A percentile compares a stretch with the other conserved stretches of the same genome.
Evolutionary conservation across 768 basidiomycete genomes (phyloP).

Genomic region (Suillus decipiens): DNA sequence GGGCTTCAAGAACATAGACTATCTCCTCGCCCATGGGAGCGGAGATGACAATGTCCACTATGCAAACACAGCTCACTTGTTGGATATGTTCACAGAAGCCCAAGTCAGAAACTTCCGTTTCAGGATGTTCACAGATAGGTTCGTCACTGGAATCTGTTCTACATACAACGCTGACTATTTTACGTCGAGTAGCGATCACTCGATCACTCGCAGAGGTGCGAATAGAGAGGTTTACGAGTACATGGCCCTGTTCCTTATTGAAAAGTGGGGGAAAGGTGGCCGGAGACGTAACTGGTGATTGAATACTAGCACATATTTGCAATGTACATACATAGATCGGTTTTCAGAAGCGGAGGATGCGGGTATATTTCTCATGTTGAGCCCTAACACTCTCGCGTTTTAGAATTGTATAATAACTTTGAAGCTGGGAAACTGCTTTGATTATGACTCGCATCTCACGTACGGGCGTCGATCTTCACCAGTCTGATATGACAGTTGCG

Average conservation of each 20-base stretch:
- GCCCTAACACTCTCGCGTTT: not conserved
- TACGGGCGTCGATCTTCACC: not conserved
- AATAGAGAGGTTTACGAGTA: conserved; percentile 85
- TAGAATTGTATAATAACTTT: not conserved
- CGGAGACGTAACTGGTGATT: conserved; percentile 60
- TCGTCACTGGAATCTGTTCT: conserved; percentile 23
- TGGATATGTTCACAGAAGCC: conserved; percentile 89
- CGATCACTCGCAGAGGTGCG: conserved; percentile 72
- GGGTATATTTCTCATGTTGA: not conserved
- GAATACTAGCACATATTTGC: not conserved
- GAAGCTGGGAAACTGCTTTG: not conserved
- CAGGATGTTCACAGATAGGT: conserved; percentile 98
- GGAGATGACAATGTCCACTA: conserved; percentile 98
- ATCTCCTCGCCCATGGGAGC: conserved; percentile 87
- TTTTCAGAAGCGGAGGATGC: not conserved
- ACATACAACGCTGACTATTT: conserved; percentile 14
- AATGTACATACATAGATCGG: not conserved
- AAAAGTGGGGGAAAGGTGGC: conserved; percentile 92
- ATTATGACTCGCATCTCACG: not conserved
- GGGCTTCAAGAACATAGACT: conserved; percentile 81
- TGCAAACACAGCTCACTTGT: conserved; percentile 84
- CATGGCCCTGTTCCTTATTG: conserved; percentile 79
- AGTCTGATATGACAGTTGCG: not conserved
- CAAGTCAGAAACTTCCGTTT: conserved; percentile 78
- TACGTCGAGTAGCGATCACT: conserved; percentile 64